These are phyloP conservation scores for Ailanthus altissimus DNA, from an alignment of 345 rosid species.

Conservation along the genomic window DNA sequence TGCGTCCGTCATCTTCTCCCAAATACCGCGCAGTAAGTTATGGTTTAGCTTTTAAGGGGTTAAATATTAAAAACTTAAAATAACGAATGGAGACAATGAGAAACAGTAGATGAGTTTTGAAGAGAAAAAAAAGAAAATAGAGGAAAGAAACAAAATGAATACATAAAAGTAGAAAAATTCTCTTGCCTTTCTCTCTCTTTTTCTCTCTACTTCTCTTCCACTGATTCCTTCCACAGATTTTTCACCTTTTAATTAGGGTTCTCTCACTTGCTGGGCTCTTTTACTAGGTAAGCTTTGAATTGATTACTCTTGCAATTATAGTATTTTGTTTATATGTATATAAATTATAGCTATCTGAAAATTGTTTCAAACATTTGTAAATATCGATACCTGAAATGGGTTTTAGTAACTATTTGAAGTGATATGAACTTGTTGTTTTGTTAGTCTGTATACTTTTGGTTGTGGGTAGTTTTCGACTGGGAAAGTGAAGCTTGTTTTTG, in stretches of 20 bases:
- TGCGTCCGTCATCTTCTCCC: background rate
- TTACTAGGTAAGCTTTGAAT: slow-evolving; percentile 26
- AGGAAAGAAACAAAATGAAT: slow-evolving; percentile 7
- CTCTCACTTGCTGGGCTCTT: background rate
- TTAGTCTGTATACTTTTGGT: background rate
- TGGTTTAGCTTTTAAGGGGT: background rate
- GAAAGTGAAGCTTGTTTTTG: slow-evolving; percentile 23
- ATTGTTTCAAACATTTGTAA: slow-evolving; percentile 13
- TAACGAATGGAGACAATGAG: background rate
- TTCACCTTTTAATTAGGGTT: slow-evolving; percentile 32
- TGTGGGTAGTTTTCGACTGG: background rate
- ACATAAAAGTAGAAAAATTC: slow-evolving; percentile 30
- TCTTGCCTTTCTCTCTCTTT: slow-evolving; percentile 23
- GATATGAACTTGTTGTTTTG: background rate
- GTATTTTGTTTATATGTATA: background rate
- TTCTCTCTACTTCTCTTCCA: background rate
- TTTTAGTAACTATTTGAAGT: background rate
- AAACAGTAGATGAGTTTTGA: background rate
- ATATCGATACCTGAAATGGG: slow-evolving; percentile 12
- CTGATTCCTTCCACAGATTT: slow-evolving; percentile 29
- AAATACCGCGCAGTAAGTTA: background rate
- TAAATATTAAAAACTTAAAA: background rate
- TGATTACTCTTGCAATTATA: background rate
- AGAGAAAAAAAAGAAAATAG: background rate
- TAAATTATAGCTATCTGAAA: background rate